Conservation (phyloP, 2,329 filamentous ascomycete species). For the Ophiocordyceps unilateralis region DNA sequence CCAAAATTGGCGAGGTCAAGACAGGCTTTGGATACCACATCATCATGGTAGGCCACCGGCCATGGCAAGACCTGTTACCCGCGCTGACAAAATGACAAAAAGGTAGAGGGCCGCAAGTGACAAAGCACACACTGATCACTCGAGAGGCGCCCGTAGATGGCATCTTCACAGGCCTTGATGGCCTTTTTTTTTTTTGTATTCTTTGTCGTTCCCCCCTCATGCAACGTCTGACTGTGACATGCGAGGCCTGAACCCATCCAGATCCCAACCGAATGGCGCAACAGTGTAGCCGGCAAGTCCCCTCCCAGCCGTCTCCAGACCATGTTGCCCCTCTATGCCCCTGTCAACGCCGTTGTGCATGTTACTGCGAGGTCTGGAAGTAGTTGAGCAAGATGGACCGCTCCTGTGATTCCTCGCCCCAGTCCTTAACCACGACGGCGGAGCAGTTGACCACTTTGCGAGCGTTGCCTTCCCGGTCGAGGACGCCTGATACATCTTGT, state of each 20-base stretch:
- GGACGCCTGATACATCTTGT: constrained; percentile 49
- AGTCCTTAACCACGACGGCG: constrained; percentile 98
- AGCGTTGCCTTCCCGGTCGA: constrained; percentile 98
- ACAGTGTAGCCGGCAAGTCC: constrained; percentile 26
- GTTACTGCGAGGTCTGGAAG: constrained; percentile 82
- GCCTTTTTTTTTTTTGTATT: constrained; percentile 7
- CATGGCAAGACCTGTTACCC: neutral
- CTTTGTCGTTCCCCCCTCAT: constrained; percentile 24
- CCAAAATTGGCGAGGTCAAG: constrained; percentile 54
- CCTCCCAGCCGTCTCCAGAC: constrained; percentile 15
- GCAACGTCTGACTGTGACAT: constrained; percentile 15
- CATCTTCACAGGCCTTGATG: too few species aligned
- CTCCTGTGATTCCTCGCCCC: constrained; percentile 99
- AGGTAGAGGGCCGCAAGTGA: constrained; percentile 26
- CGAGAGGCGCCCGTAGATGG: neutral
- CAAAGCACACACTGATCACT: neutral
- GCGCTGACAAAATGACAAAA: neutral
- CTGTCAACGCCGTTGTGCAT: constrained; percentile 15
- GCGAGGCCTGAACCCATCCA: constrained; percentile 22
- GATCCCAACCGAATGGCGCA: constrained; percentile 27
- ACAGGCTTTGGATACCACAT: constrained; percentile 66
- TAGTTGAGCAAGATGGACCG: constrained; percentile 98
- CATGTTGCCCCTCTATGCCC: constrained; percentile 22
- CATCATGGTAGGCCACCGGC: constrained; percentile 42
- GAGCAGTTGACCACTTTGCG: constrained; percentile 99